Percentiles rank a stretch among this genome's conserved stretches.
Conservation (phyloP, 164 flowering plant species). For the Piper longum region DNA sequence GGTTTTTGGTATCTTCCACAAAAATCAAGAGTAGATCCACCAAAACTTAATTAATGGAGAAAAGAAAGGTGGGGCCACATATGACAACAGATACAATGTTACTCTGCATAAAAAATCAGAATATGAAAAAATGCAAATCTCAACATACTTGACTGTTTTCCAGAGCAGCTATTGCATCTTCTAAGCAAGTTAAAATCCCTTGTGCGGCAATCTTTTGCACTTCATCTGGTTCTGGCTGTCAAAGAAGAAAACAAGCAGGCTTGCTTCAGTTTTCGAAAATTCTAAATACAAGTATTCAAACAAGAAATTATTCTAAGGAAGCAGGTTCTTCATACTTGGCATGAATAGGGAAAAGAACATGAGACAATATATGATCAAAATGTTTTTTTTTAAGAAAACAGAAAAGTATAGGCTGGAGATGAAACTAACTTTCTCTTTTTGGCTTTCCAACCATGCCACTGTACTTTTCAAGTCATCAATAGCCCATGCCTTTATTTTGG, state of each 20-base stretch:
- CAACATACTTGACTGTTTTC: constrained; percentile 51
- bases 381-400: no score
- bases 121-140: background rate
- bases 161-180: constrained; percentile 79
- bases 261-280: background rate
- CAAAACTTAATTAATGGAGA: background rate
- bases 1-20: background rate
- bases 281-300: no score
- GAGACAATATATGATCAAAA: no score
- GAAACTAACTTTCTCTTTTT: constrained; percentile 66
- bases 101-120: background rate
- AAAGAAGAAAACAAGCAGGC: background rate
- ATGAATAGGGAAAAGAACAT: no score
- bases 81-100: no score
- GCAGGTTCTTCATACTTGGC: no score
- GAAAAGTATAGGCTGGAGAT: background rate
- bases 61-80: background rate
- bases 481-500: constrained; percentile 71
- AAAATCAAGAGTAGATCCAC: background rate
- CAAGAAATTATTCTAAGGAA: no score
- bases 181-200: constrained; percentile 82
- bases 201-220: constrained; percentile 65
- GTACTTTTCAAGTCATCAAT: constrained; percentile 56
- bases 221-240: constrained; percentile 77
- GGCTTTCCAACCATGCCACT: constrained; percentile 70